Percentiles rank a stretch among this genome's conserved stretches.
Conservation (phyloP, 2,329 filamentous ascomycete genomes). For the Cytospora piceae region DNA sequence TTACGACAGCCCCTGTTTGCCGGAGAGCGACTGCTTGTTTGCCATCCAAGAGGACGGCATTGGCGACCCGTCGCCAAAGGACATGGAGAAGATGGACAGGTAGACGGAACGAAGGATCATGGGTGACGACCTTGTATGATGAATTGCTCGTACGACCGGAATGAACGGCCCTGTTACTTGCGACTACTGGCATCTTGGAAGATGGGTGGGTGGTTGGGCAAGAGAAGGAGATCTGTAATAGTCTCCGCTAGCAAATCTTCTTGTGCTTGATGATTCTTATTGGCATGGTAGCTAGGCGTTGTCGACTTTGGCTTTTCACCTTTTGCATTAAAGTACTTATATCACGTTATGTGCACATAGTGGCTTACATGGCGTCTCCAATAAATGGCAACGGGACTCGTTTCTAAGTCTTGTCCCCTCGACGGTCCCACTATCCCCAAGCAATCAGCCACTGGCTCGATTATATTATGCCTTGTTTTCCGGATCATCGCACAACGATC, state of each 20-base stretch:
- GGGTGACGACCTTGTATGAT: background rate
- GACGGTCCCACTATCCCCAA: too few relatives aligned
- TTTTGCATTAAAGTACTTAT: conserved; percentile 11
- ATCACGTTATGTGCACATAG: conserved; percentile 8
- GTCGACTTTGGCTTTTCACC: conserved; percentile 18
- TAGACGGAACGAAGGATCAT: conserved; percentile 32
- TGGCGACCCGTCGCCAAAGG: conserved; percentile 92
- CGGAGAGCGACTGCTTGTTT: conserved; percentile 95
- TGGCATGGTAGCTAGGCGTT: conserved; percentile 30
- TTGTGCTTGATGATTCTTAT: conserved; percentile 4
- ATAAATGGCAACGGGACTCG: background rate
- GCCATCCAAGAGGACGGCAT: conserved; percentile 98
- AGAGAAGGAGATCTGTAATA: background rate
- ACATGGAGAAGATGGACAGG: conserved; percentile 73
- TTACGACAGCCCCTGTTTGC: conserved; percentile 95
- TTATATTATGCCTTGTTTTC: too few relatives aligned
- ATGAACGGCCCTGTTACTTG: background rate
- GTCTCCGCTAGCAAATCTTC: conserved; percentile 7
- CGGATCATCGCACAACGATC: too few relatives aligned
- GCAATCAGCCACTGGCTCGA: too few relatives aligned
- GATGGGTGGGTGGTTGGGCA: background rate
- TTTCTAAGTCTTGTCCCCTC: background rate
- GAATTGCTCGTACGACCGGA: background rate
- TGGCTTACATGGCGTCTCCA: background rate
- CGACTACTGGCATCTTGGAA: background rate